These are phyloP conservation scores for Pezicula carpinea DNA, from an alignment of 2,329 filamentous ascomycete species.

Conservation along the genomic window DNA sequence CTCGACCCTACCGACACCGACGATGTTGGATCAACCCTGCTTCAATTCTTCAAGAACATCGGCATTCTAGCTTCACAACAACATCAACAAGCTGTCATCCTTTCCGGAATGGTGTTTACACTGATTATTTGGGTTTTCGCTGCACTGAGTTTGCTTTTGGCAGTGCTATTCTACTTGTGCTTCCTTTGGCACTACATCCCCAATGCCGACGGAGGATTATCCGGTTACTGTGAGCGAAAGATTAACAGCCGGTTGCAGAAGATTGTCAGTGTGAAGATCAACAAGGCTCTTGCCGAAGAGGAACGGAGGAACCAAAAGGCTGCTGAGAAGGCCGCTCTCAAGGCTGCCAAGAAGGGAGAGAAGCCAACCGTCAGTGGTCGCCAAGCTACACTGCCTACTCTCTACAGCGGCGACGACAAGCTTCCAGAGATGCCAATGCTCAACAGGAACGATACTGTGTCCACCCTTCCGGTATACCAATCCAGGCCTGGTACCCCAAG, in stretches of 20 bases:
- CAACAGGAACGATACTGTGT: constrained; percentile 54
- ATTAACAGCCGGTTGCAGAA: constrained; percentile 79
- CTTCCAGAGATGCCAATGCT: constrained; percentile 55
- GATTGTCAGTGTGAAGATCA: constrained; percentile 82
- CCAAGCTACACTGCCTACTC: constrained; percentile 63
- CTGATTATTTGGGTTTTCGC: constrained; percentile 84
- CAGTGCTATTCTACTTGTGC: constrained; percentile 73
- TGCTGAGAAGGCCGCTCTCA: constrained; percentile 36
- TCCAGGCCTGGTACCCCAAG: constrained; percentile 54
- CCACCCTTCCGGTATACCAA: constrained; percentile 58
- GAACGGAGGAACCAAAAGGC: constrained; percentile 53
- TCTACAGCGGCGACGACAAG: constrained; percentile 48
- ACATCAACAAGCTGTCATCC: constrained; percentile 73
- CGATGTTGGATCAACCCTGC: constrained; percentile 58
- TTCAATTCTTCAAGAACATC: constrained; percentile 81
- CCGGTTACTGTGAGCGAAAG: constrained; percentile 85
- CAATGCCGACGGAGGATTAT: constrained; percentile 70
- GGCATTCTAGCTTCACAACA: constrained; percentile 67
- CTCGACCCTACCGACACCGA: constrained; percentile 54
- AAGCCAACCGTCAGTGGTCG: constrained; percentile 41
- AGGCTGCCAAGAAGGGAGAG: constrained; percentile 50
- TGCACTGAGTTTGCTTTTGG: constrained; percentile 68
- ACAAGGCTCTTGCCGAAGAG: constrained; percentile 80
- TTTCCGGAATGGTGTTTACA: constrained; percentile 91
- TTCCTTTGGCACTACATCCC: constrained; percentile 95